Base-by-base conservation (phyloP, 2,329 filamentous ascomycete species). In the Exophiala alcalophila region DNA sequence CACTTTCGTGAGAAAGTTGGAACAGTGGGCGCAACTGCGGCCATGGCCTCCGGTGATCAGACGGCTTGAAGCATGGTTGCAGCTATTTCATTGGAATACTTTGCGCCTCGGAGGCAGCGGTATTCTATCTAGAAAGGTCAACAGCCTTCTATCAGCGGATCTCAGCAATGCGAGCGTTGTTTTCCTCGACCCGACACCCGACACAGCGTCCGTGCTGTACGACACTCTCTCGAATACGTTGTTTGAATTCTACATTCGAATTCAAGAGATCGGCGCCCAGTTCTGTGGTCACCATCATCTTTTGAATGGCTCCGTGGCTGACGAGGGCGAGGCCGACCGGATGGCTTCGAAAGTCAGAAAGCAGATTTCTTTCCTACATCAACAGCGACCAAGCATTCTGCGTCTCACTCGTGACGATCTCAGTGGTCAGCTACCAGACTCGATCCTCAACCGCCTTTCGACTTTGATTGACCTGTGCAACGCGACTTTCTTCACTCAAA, bases 251-350 rank as follows among this genome's bases (percentile, higher is more conserved):
- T 46, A 46, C 15, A 30, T 41, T 14, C 36, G 42, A 21, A 28
- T 38, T 10, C 43, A 46, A 29, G 21, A 46, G 12, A 46, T 41
- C 9, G 21, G 24, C 15, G 38, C 43, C 3, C 24, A 23, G 2
- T 19, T 49, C 27, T 62, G 65, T 20, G 61, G 65, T 44, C 53
- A 65, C 12, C 63, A 65, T 40, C 63, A 65, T 42, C 63, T 63
- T 47, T 63, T 57, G 15, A 61, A 63, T 4, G 63, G 63, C 24
- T 64, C 63, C 1, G 56, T 65, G 10, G 58, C 54, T 21, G 63
- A 65, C 40, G 63, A 65, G 47, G 64, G 61, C 19, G 63, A 65
- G 44, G 63, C 65, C 16, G 57, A 65, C 20, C 60, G 64, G 25
- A 59, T 65, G 15, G 63, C 63, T 10, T 59, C 63, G 42, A 59